Evolutionary conservation across 305 asterid genomes (phyloP).

Genomic region (Plantago coronopus): DNA sequence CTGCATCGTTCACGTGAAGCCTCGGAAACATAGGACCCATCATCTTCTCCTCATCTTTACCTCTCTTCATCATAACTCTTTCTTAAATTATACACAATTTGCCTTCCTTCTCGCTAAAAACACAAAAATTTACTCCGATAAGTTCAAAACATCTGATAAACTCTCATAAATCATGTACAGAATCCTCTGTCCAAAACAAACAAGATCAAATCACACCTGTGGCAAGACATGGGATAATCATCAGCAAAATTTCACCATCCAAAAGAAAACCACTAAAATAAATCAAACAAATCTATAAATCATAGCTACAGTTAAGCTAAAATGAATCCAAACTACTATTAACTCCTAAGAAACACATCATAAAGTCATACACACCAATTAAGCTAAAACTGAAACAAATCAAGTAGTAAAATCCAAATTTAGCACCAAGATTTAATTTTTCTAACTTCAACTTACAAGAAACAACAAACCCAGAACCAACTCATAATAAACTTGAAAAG

Average conservation of each 20-base stretch:
- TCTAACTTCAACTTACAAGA: neutral
- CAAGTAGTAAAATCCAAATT: neutral
- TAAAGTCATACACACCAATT: neutral
- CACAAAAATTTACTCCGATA: slow-evolving; percentile 14
- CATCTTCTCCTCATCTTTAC: slow-evolving; percentile 62
- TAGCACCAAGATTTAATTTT: neutral
- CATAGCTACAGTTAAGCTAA: neutral
- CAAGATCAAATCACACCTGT: slow-evolving; percentile 4
- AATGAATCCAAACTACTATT: neutral
- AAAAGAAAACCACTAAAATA: neutral
- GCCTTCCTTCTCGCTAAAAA: slow-evolving; percentile 11
- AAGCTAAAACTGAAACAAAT: neutral
- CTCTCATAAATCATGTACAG: neutral
- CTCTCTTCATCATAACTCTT: slow-evolving; percentile 55
- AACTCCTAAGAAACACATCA: neutral
- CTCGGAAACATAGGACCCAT: slow-evolving; percentile 94
- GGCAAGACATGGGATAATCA: neutral
- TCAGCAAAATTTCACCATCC: neutral
- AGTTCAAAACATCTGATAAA: neutral
- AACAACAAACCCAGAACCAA: neutral
- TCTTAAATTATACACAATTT: slow-evolving; percentile 6
- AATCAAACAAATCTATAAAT: neutral
- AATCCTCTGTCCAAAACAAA: neutral
- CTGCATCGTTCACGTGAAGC: slow-evolving; percentile 88
- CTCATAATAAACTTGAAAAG: neutral